Conservation (phyloP, 2,329 filamentous ascomycete species). For the Colletotrichum incanum region DNA sequence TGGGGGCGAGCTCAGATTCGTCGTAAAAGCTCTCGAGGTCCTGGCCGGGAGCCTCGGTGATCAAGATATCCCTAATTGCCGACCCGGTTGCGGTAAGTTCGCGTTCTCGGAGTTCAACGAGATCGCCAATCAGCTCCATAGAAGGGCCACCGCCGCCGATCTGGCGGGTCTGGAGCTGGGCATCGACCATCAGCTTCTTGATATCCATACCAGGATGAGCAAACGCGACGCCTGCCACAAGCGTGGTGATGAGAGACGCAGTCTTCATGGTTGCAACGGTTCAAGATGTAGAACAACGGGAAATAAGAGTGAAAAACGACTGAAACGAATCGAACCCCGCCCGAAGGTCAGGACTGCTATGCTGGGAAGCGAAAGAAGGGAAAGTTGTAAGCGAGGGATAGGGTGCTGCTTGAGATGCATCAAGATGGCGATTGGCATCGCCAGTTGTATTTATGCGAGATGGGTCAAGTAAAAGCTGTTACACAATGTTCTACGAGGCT, state of each 20-base stretch:
- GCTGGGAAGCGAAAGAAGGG: slow-evolving; percentile 33
- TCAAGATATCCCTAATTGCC: slow-evolving; percentile 57
- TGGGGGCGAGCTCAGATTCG: slow-evolving; percentile 41
- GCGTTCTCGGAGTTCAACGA: slow-evolving; percentile 49
- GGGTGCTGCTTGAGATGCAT: slow-evolving; percentile 5
- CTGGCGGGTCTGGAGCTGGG: slow-evolving; percentile 39
- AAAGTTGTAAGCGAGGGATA: slow-evolving; percentile 35
- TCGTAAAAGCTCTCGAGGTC: slow-evolving; percentile 40
- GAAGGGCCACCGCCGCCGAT: slow-evolving; percentile 39
- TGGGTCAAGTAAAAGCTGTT: background rate
- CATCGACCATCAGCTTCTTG: slow-evolving; percentile 44
- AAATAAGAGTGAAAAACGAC: slow-evolving; percentile 16
- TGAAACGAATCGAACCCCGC: slow-evolving; percentile 34
- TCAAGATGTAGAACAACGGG: background rate
- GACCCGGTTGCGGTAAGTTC: slow-evolving; percentile 55
- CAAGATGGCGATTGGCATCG: background rate
- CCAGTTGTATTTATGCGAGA: slow-evolving; percentile 32
- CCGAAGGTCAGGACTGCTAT: slow-evolving; percentile 33
- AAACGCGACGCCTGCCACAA: slow-evolving; percentile 23
- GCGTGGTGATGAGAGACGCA: slow-evolving; percentile 20
- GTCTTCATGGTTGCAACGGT: slow-evolving; percentile 36
- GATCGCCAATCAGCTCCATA: slow-evolving; percentile 56
- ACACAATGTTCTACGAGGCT: slow-evolving; percentile 38
- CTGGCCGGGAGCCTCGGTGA: slow-evolving; percentile 48
- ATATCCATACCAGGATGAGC: slow-evolving; percentile 49